phyloP scores from a whole-genome alignment of 2,329 filamentous ascomycete genomes.

The Trichoderma asperellum region DNA sequence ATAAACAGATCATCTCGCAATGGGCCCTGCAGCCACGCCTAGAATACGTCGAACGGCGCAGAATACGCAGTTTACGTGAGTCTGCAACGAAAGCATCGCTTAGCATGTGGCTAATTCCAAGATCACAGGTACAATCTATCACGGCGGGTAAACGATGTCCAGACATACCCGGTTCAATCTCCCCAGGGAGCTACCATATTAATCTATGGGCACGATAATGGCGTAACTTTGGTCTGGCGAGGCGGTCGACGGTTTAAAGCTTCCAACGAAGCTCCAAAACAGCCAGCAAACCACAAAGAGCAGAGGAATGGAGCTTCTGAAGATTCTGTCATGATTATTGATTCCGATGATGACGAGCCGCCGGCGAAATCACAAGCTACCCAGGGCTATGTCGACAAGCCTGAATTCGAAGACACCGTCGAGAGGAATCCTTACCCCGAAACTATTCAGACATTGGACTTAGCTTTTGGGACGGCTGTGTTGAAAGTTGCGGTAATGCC shows the following conservation, averaged over 20 bases:
- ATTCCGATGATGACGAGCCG: slow-evolving; percentile 63
- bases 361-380: slow-evolving; percentile 41
- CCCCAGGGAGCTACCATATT: slow-evolving; percentile 66
- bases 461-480: slow-evolving; percentile 61
- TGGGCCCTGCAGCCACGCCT: slow-evolving; percentile 43
- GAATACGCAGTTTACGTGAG: slow-evolving; percentile 55
- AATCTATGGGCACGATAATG: slow-evolving; percentile 66
- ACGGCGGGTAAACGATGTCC: slow-evolving; percentile 61
- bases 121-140: slow-evolving; percentile 62
- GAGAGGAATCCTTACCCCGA: slow-evolving; percentile 57
- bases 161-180: slow-evolving; percentile 64
- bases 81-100: background rate
- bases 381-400: slow-evolving; percentile 54
- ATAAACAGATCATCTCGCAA: slow-evolving; percentile 32
- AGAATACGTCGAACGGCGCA: slow-evolving; percentile 53
- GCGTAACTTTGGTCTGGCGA: slow-evolving; percentile 64
- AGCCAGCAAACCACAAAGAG: slow-evolving; percentile 38
- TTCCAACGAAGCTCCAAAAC: slow-evolving; percentile 40
- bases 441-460: slow-evolving; percentile 63
- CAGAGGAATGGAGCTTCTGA: slow-evolving; percentile 58
- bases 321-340: slow-evolving; percentile 64
- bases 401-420: slow-evolving; percentile 60
- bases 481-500: slow-evolving; percentile 61
- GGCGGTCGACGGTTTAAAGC: slow-evolving; percentile 64
- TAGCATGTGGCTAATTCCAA: background rate